phyloP scores from a whole-genome alignment of 139 green algal genomes.

The Chlamydomonas incerta region DNA sequence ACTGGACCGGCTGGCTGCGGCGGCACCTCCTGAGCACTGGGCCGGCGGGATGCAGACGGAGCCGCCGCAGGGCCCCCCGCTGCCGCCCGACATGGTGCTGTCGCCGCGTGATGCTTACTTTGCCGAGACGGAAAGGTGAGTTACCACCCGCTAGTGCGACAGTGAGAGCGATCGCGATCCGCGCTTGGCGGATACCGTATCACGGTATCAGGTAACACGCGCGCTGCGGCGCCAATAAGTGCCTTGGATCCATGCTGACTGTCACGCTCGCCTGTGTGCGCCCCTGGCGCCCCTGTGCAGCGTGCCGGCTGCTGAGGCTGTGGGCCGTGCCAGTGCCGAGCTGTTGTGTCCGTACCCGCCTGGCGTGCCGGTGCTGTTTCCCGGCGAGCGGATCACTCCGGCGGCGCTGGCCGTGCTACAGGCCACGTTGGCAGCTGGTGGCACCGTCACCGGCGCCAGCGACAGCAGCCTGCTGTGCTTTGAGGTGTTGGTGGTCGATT shows the following conservation, averaged over 20 bases:
- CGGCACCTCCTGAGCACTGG: not conserved
- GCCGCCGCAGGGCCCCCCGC: no score
- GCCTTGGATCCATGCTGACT: not conserved
- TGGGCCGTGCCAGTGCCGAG: constrained; percentile 75
- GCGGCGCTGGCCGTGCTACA: constrained; percentile 54
- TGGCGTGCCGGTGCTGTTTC: constrained; percentile 84
- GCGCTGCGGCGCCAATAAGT: no score
- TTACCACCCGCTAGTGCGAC: no score
- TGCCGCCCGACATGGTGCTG: not conserved
- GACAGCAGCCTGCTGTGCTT: constrained; percentile 42
- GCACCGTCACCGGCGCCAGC: constrained; percentile 65
- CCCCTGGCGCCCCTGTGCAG: not conserved
- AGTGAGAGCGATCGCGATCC: no score
- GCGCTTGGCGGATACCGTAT: no score
- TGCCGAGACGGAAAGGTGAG: constrained; percentile 3
- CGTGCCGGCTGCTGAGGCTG: constrained; percentile 13
- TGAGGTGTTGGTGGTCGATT: no score
- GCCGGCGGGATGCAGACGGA: not conserved
- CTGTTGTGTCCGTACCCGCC: constrained; percentile 92
- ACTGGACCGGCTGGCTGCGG: not conserved
- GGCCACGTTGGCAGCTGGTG: constrained; percentile 54
- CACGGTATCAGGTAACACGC: no score
- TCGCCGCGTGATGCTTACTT: constrained; percentile 13
- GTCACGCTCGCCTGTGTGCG: not conserved
- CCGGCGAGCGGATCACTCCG: constrained; percentile 77